Conservation (phyloP, 73 alveolate species). For the Paramecium bursaria region DNA sequence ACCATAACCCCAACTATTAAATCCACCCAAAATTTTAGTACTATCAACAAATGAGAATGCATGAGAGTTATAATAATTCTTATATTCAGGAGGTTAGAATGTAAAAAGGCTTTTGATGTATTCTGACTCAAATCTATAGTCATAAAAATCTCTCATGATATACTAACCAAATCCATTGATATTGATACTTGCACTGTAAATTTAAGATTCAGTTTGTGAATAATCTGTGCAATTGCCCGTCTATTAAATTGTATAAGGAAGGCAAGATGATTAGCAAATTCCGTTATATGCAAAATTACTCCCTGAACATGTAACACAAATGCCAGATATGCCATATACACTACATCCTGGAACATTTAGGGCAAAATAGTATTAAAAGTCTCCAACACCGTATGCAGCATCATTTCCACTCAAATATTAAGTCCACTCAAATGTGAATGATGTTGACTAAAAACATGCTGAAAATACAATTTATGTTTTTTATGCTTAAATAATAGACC, state of each 20-base stretch:
- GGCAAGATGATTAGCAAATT: too few relatives aligned
- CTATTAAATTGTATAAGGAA: too few relatives aligned
- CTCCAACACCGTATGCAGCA: neutral
- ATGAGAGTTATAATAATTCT: neutral
- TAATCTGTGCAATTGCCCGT: constrained; percentile 37
- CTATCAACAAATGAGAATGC: neutral
- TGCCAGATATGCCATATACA: too few relatives aligned
- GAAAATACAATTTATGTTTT: neutral
- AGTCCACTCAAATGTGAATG: neutral
- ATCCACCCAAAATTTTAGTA: constrained; percentile 12
- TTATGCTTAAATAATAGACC: neutral
- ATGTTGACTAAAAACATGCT: neutral
- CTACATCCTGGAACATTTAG: too few relatives aligned
- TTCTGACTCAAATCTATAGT: neutral
- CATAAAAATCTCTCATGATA: neutral
- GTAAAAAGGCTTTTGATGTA: neutral
- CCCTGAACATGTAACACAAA: too few relatives aligned
- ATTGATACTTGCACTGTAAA: neutral
- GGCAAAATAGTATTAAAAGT: too few relatives aligned
- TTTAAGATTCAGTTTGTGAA: neutral
- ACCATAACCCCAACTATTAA: constrained; percentile 22
- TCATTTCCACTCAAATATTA: neutral
- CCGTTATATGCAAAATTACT: too few relatives aligned
- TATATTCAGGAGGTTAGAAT: neutral
- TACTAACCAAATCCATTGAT: neutral